Percentiles rank a stretch among this genome's conserved stretches.
These are phyloP conservation scores for Brassica nigra DNA, from an alignment of 345 rosid genomes.

Conservation along the genomic window DNA sequence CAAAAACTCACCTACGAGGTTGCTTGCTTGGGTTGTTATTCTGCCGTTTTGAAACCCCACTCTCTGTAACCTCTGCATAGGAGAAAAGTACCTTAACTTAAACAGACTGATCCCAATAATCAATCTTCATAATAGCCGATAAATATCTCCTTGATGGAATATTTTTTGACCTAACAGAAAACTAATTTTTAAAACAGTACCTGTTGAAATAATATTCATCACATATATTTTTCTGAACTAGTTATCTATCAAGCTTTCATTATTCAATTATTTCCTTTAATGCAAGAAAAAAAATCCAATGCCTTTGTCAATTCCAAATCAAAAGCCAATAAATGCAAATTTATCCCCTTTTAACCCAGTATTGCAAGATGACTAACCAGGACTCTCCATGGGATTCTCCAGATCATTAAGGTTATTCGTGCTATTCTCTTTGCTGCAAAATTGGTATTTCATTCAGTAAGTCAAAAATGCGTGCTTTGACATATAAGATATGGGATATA, in stretches of 20 bases:
- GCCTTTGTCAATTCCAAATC: not conserved
- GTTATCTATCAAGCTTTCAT: not conserved
- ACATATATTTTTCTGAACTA: not conserved
- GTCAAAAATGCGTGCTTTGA: not conserved
- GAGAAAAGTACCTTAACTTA: conserved; percentile 11
- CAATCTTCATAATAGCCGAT: conserved; percentile 12
- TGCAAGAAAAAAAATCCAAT: conserved; percentile 7
- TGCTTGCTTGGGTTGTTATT: conserved; percentile 38
- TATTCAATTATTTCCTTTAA: not conserved
- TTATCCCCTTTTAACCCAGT: not conserved
- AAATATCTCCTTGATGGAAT: not conserved
- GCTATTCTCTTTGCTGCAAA: conserved; percentile 38
- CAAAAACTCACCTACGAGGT: conserved; percentile 39
- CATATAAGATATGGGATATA: conserved; percentile 10
- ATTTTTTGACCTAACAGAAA: not conserved
- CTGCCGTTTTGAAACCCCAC: conserved; percentile 18
- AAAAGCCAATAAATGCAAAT: not conserved
- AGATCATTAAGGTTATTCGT: conserved; percentile 21
- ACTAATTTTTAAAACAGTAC: not conserved
- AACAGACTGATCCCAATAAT: not conserved
- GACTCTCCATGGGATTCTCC: conserved; percentile 30
- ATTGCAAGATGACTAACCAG: conserved; percentile 35
- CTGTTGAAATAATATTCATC: not conserved
- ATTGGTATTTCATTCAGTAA: conserved; percentile 5
- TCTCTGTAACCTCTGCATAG: conserved; percentile 29